Evolutionary conservation across 306 rosid genomes (phyloP).

Genomic region (Mucuna pruriens): DNA sequence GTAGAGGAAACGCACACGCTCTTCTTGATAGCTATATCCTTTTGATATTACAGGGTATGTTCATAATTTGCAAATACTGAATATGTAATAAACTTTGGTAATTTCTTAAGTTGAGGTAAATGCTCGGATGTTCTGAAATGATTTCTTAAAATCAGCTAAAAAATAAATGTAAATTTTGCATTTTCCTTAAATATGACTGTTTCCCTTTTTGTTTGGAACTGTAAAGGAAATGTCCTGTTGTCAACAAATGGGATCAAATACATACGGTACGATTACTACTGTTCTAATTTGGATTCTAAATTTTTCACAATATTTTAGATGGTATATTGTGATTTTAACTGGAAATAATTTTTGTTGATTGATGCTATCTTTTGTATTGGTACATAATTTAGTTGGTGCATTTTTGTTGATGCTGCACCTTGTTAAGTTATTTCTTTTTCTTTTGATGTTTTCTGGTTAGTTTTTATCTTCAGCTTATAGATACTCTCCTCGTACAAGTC

Average conservation of each 20-base stretch:
- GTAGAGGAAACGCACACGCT: not conserved
- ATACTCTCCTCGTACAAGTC: not conserved
- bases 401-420: not conserved
- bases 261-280: not conserved
- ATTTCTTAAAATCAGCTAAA: slow-evolving; percentile 14
- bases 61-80: not conserved
- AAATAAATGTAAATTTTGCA: not conserved
- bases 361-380: not conserved
- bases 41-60: not conserved
- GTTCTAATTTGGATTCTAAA: not conserved
- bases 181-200: not conserved
- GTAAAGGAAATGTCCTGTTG: not conserved
- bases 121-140: slow-evolving; percentile 14
- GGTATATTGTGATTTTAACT: not conserved
- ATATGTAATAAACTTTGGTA: not conserved
- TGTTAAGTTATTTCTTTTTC: not conserved
- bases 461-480: not conserved
- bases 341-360: not conserved
- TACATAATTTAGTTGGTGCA: not conserved
- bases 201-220: slow-evolving; percentile 4
- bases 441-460: not conserved
- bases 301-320: not conserved
- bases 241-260: not conserved
- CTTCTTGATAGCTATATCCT: not conserved
- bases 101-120: not conserved